Base-by-base conservation (phyloP, 345 rosid genomes). In the Citrus trifoliata region DNA sequence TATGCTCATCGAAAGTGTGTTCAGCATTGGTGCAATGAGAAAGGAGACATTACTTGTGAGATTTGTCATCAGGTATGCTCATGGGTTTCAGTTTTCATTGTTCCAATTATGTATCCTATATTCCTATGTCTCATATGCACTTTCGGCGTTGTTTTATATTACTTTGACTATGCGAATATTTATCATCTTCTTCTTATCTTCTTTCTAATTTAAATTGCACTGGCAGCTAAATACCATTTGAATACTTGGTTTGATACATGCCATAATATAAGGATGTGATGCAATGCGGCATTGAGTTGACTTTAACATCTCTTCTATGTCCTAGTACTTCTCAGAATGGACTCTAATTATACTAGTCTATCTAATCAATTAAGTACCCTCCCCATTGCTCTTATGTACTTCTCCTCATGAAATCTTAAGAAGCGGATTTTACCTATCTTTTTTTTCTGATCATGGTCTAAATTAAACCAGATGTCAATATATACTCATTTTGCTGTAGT, bases 11-110 rank as follows among this genome's bases (percentile, higher is more conserved):
- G 94, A 67, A 88, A 90, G 82, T 96, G 99, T 78, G 92, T 96
- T 79, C 99, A 96, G 77, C 98, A 80, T 79, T 96, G 99, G 99
- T 96, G 98, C 85, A 87, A 94, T 66, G 98, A 94, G 85, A 96
- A 96, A 81, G 94, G 97, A 22, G 91, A 96, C 80, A 91, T 85
- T 64, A 80, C 84, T n/a, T 96, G 99, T 60, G 99, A 96, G 82
- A 96, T 96, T 40, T 94, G 98, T 78, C 97, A 93, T 86, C 94
- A 93, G 99, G 98, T 94, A 85, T 55, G 40, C 56, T 28, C 48
- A 12, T 33, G 51, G 60, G 22, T 35, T 42, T 67, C 24, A 14
- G 65, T 69, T 79, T 64, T 13, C 51, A 3, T 46, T 46, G 51
- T 46, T 46, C 51, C 9, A 78, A 46, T 40, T 38, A 53, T 66